Percentiles rank a stretch among this genome's conserved stretches.
Evolutionary conservation across 805 yeast genomes (phyloP).

Genomic region (Yamadazyma paraphyllophila): DNA sequence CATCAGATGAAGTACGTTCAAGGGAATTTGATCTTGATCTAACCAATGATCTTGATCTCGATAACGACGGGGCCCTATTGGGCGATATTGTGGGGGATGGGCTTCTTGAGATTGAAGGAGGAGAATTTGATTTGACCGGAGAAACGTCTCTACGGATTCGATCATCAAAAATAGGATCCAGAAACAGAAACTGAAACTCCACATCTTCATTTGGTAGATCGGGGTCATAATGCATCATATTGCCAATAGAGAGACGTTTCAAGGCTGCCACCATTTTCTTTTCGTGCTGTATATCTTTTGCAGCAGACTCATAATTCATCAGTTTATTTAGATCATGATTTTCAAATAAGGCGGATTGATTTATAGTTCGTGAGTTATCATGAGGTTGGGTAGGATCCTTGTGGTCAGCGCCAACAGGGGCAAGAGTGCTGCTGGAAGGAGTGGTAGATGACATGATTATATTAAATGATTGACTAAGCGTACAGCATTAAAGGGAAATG

Average conservation of each 20-base stretch:
- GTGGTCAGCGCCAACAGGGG: too few species aligned
- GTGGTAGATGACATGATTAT: background rate
- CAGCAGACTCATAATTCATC: constrained; percentile 49
- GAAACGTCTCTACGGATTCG: background rate
- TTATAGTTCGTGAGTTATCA: too few species aligned
- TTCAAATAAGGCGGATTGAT: too few species aligned
- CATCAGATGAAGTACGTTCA: constrained; percentile 7
- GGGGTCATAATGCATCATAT: constrained; percentile 61
- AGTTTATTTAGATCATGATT: background rate
- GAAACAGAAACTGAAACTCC: constrained; percentile 23
- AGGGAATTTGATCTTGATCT: constrained; percentile 7
- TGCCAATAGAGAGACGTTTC: constrained; percentile 71
- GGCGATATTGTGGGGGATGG: constrained; percentile 7
- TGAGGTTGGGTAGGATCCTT: too few species aligned
- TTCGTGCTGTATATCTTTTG: constrained; percentile 74
- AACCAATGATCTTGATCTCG: constrained; percentile 8
- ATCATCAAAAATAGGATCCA: constrained; percentile 12
- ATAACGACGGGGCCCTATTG: background rate
- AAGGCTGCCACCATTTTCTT: constrained; percentile 69
- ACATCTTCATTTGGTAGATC: constrained; percentile 51
- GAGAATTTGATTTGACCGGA: constrained; percentile 4
- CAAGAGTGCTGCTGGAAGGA: too few species aligned
- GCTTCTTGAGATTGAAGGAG: constrained; percentile 11
- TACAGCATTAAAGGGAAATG: background rate
- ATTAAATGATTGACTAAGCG: background rate